These are phyloP conservation scores for Anethum foeniculum DNA, from an alignment of 140 eudicot species.

Conservation along the genomic window DNA sequence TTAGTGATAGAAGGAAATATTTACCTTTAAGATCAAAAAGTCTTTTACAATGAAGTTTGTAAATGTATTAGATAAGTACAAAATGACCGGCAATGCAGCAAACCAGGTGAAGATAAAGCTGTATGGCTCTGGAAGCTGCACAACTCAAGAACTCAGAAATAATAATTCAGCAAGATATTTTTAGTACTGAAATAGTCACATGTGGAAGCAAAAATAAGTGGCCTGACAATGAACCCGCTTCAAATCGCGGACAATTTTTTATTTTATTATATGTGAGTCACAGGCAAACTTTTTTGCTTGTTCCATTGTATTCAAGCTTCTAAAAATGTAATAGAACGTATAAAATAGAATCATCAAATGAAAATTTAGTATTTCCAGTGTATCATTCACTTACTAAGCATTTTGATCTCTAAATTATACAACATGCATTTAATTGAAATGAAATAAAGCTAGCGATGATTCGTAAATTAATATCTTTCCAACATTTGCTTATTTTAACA, in stretches of 20 bases:
- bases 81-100: conserved; percentile 77
- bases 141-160: neutral
- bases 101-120: conserved; percentile 99
- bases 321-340: neutral
- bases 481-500: neutral
- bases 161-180: neutral
- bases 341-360: neutral
- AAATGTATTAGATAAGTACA: conserved; percentile 55
- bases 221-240: neutral
- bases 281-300: neutral
- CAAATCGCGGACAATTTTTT: neutral
- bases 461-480: neutral
- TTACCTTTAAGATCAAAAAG: conserved; percentile 77
- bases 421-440: neutral
- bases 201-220: neutral
- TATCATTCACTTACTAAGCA: neutral
- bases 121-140: conserved; percentile 98
- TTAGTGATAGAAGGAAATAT: conserved; percentile 7
- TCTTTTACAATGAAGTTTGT: conserved; percentile 69
- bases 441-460: neutral
- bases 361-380: neutral
- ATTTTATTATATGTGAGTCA: neutral
- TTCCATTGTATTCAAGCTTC: neutral
- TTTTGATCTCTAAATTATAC: neutral
- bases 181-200: neutral